Conservation (phyloP, 2,329 filamentous ascomycete genomes). For the Septoria linicola region DNA sequence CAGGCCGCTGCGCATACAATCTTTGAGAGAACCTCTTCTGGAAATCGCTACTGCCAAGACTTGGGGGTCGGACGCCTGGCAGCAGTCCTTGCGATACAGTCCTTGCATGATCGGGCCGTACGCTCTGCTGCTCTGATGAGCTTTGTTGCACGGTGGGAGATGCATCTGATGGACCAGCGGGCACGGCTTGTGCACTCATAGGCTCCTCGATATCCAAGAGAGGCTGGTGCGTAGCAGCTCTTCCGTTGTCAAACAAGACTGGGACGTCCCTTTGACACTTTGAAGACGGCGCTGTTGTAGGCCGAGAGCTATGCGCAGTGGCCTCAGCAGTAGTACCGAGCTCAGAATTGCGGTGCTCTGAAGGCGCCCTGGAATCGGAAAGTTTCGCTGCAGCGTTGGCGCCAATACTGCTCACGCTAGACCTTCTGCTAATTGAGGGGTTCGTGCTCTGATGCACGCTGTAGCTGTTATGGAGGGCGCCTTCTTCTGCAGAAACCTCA, state of each 20-base stretch:
- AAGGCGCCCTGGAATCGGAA: background rate
- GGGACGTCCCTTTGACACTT: too few species aligned
- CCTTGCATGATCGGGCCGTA: background rate
- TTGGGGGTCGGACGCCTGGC: slow-evolving; percentile 3
- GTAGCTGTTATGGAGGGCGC: slow-evolving; percentile 16
- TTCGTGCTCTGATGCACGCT: slow-evolving; percentile 13
- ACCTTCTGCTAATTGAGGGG: slow-evolving; percentile 22
- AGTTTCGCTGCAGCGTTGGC: background rate
- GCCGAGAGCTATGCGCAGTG: background rate
- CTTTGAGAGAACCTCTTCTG: slow-evolving; percentile 26
- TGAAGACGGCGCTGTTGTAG: background rate
- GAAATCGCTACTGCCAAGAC: slow-evolving; percentile 5
- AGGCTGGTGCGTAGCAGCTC: background rate
- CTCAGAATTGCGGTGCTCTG: background rate
- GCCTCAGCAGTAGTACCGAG: background rate
- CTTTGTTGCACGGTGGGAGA: background rate
- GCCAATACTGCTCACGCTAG: slow-evolving; percentile 33
- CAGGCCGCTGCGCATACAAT: slow-evolving; percentile 19
- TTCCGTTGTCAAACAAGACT: background rate
- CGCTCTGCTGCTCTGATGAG: too few species aligned
- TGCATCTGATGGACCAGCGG: slow-evolving; percentile 15
- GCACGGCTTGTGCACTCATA: slow-evolving; percentile 23
- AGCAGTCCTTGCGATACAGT: slow-evolving; percentile 4
- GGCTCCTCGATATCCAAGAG: slow-evolving; percentile 2
- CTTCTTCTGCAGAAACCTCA: slow-evolving; percentile 28